Conservation (phyloP, 2,329 filamentous ascomycete species). For the Ophiostoma sp. region DNA sequence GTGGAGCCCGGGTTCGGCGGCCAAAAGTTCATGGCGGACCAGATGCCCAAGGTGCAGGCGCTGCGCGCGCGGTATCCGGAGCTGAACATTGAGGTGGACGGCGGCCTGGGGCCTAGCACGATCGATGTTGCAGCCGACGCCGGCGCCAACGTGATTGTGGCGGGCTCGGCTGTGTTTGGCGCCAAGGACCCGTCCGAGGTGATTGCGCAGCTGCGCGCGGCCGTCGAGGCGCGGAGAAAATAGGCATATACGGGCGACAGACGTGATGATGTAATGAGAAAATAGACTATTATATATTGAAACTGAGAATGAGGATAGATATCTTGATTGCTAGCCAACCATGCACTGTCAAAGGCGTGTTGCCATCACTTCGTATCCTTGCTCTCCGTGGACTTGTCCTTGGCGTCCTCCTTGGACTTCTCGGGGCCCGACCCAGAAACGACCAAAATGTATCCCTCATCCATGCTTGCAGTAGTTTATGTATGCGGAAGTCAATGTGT, state of each 20-base stretch:
- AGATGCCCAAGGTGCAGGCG: constrained; percentile 87
- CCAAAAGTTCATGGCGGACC: constrained; percentile 96
- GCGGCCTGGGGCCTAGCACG: constrained; percentile 79
- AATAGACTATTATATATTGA: neutral
- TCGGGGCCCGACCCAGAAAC: neutral
- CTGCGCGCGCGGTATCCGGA: constrained; percentile 81
- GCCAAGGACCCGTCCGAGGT: constrained; percentile 83
- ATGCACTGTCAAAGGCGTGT: neutral
- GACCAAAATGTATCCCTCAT: neutral
- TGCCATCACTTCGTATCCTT: neutral
- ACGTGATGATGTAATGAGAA: constrained; percentile 29
- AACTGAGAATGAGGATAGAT: neutral
- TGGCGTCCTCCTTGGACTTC: neutral
- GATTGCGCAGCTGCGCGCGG: constrained; percentile 71
- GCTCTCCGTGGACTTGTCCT: neutral
- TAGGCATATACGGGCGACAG: constrained; percentile 30
- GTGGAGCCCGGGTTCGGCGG: constrained; percentile 96
- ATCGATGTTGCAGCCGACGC: constrained; percentile 93
- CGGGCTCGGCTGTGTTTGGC: constrained; percentile 91
- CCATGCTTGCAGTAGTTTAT: neutral
- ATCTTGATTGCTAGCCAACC: too few species aligned
- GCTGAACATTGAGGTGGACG: constrained; percentile 92
- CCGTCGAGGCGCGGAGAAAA: constrained; percentile 60
- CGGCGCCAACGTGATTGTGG: constrained; percentile 96
- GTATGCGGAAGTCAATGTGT: too few species aligned